Percentiles rank a stretch among this genome's conserved stretches.
These are phyloP conservation scores for Solanum hybrid DNA, from an alignment of 305 asterid species.

Conservation along the genomic window DNA sequence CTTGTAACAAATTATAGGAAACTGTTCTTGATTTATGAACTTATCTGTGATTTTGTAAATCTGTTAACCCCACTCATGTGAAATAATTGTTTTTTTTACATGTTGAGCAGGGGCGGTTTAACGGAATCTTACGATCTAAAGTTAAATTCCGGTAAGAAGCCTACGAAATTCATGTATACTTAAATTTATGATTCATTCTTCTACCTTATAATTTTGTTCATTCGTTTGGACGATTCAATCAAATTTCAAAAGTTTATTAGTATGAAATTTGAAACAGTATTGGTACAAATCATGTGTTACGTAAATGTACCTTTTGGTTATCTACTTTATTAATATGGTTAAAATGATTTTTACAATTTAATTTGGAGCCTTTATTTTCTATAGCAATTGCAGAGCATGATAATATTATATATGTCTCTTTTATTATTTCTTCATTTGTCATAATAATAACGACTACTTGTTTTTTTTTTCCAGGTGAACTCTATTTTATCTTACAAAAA, in stretches of 20 bases:
- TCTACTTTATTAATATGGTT: background rate
- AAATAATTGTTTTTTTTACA: background rate
- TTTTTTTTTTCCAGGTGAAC: background rate
- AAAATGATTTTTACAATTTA: background rate
- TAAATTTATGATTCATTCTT: background rate
- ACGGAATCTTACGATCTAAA: background rate
- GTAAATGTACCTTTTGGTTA: background rate
- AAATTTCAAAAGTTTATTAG: background rate
- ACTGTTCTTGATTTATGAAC: background rate
- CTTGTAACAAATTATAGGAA: conserved; percentile 6
- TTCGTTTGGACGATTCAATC: background rate
- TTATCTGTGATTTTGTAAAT: background rate
- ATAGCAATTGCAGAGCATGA: background rate
- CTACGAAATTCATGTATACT: background rate
- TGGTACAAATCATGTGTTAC: background rate
- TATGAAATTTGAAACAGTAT: background rate
- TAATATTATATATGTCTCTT: background rate
- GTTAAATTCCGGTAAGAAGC: background rate
- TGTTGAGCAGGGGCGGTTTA: background rate
- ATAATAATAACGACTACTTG: background rate
- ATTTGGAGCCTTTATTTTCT: background rate
- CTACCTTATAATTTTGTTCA: background rate
- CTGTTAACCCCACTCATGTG: background rate
- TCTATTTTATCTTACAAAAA: too few species aligned
- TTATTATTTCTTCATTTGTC: background rate